Evolutionary conservation across 2,329 filamentous ascomycete genomes (phyloP).

Genomic region (Hypoxylon sp.): DNA sequence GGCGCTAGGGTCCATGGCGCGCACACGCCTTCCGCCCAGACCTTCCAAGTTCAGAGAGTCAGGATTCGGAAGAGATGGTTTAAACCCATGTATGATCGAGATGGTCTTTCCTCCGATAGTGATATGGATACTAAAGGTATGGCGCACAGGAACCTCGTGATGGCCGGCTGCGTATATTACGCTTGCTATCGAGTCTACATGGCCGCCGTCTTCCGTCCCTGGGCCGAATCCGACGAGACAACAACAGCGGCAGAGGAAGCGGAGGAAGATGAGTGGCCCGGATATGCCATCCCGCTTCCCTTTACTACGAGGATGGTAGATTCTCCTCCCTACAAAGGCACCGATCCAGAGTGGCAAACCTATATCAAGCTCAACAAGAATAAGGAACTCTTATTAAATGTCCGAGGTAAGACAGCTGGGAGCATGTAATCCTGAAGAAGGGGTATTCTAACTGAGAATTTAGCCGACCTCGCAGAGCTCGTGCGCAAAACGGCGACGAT

Average conservation of each 20-base stretch:
- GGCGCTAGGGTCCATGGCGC: conserved; percentile 26
- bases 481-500: conserved; percentile 53
- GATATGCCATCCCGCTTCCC: conserved; percentile 68
- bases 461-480: conserved; percentile 56
- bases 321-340: conserved; percentile 60
- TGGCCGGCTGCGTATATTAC: conserved; percentile 47
- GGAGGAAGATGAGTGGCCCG: conserved; percentile 54
- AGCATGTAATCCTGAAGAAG: conserved; percentile 10
- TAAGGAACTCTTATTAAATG: conserved; percentile 53
- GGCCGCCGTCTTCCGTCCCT: conserved; percentile 55
- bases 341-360: conserved; percentile 69
- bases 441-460: conserved; percentile 35
- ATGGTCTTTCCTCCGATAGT: neutral
- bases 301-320: conserved; percentile 61
- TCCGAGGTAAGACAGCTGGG: conserved; percentile 52
- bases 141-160: conserved; percentile 38
- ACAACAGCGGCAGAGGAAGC: conserved; percentile 52
- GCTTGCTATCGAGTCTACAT: conserved; percentile 54
- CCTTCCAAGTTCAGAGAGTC: conserved; percentile 42
- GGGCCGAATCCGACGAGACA: conserved; percentile 54
- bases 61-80: conserved; percentile 41
- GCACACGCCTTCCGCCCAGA: conserved; percentile 26
- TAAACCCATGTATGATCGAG: conserved; percentile 36
- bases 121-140: conserved; percentile 7
- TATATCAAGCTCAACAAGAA: conserved; percentile 68